Percentiles rank a stretch among this genome's conserved stretches.
Conservation (phyloP, 352 stramenopile genomes). For the Globisporangium recalcitrans region DNA sequence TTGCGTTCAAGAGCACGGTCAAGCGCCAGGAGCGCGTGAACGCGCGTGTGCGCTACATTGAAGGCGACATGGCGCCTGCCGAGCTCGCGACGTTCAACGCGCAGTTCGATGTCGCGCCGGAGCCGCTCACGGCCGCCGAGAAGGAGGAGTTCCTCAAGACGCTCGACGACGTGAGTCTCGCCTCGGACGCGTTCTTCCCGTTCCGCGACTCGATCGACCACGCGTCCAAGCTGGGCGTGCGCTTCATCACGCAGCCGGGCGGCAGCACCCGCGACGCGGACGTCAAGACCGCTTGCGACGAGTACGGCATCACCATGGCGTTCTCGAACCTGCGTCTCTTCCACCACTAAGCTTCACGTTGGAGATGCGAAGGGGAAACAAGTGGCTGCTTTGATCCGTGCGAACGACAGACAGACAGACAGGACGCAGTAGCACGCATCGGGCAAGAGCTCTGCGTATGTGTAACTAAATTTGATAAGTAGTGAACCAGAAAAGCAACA, state of each 20-base stretch:
- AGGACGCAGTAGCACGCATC: background rate
- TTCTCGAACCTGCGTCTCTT: conserved; percentile 98
- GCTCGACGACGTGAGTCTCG: conserved; percentile 91
- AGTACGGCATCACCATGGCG: conserved; percentile 99
- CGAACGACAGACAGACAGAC: background rate
- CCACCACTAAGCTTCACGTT: conserved; percentile 91
- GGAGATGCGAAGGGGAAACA: background rate
- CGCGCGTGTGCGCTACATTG: conserved; percentile 99
- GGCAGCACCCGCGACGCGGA: conserved; percentile 85
- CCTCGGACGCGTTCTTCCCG: conserved; percentile 99
- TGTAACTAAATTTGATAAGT: conserved; percentile 3
- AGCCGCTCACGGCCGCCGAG: conserved; percentile 91
- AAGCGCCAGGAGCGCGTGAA: conserved; percentile 99
- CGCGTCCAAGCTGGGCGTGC: conserved; percentile 92
- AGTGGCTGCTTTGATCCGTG: background rate
- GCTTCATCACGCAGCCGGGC: conserved; percentile 96
- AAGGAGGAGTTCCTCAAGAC: conserved; percentile 94
- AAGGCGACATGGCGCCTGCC: conserved; percentile 96
- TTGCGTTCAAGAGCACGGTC: conserved; percentile 96
- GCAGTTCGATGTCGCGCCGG: conserved; percentile 92
- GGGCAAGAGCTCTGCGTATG: background rate
- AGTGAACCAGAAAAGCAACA: background rate
- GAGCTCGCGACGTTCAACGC: conserved; percentile 94
- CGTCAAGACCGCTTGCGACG: conserved; percentile 92
- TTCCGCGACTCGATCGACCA: conserved; percentile 99